Percentiles rank a stretch among this genome's conserved stretches.
These are phyloP conservation scores for Grosmannia huntii DNA, from an alignment of 2,329 filamentous ascomycete genomes.

Conservation along the genomic window DNA sequence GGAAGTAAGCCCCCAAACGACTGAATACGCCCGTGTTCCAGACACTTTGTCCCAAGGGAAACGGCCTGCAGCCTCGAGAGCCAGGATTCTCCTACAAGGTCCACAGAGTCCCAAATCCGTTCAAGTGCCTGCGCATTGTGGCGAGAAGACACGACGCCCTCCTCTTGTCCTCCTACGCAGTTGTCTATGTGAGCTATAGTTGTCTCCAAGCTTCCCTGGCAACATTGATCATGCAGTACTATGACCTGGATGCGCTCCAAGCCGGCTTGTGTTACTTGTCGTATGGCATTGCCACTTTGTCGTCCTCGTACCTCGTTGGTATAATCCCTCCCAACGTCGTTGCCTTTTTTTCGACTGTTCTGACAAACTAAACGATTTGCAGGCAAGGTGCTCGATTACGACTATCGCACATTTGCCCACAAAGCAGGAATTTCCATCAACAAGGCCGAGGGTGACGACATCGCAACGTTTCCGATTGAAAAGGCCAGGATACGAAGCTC, in stretches of 20 bases:
- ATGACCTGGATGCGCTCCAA: not conserved
- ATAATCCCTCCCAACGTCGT: not conserved
- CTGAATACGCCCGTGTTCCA: not conserved
- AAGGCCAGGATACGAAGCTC: not conserved
- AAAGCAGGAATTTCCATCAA: not conserved
- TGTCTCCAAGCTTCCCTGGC: not conserved
- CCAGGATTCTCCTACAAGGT: not conserved
- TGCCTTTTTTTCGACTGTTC: not conserved
- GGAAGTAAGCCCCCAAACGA: constrained; percentile 7
- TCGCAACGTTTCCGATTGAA: constrained; percentile 1
- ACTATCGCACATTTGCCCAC: not conserved
- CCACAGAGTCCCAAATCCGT: not conserved
- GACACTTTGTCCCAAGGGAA: not conserved
- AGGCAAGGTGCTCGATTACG: not conserved
- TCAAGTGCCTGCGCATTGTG: not conserved
- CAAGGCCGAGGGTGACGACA: constrained; percentile 2
- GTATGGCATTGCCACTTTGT: not conserved
- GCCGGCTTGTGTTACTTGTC: not conserved
- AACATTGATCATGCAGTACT: not conserved
- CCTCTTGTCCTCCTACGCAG: not conserved
- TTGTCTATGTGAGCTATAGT: not conserved
- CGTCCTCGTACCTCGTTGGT: not conserved
- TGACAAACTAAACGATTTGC: too few relatives aligned
- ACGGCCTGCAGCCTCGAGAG: not conserved
- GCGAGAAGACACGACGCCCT: not conserved